Conservation (phyloP, 2,329 filamentous ascomycete species). For the Ceratocystis destructans region DNA sequence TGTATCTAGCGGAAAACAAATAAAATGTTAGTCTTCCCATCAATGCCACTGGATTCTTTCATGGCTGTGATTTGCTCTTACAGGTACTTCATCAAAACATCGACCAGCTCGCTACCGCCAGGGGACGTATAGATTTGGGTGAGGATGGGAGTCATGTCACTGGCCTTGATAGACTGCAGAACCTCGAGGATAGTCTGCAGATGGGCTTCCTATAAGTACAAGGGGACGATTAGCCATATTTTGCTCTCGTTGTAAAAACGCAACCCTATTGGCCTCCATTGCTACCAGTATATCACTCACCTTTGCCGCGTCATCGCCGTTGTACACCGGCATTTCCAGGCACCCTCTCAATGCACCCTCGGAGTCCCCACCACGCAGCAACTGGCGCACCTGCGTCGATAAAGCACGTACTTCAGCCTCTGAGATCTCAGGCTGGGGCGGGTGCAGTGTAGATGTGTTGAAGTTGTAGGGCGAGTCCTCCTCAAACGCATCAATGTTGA, state of each 20-base stretch:
- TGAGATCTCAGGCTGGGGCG: constrained; percentile 57
- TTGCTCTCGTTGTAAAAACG: background rate
- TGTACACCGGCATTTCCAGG: constrained; percentile 73
- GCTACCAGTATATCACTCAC: constrained; percentile 27
- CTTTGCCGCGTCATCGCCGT: constrained; percentile 44
- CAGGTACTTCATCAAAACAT: constrained; percentile 97
- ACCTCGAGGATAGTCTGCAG: constrained; percentile 83
- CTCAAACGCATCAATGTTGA: constrained; percentile 85
- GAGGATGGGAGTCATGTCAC: constrained; percentile 84
- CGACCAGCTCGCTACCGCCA: constrained; percentile 70
- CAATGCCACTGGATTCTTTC: background rate
- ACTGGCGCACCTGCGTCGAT: constrained; percentile 69
- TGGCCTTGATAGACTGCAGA: constrained; percentile 87
- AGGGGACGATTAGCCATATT: constrained; percentile 11
- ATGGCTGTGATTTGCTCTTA: constrained; percentile 36
- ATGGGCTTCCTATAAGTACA: constrained; percentile 55
- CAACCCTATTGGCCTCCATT: background rate
- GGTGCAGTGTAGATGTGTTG: constrained; percentile 69
- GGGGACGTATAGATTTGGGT: constrained; percentile 64
- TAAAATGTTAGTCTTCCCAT: background rate
- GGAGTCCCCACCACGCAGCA: constrained; percentile 72
- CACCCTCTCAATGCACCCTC: constrained; percentile 76
- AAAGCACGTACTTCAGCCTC: constrained; percentile 68
- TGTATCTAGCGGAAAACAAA: constrained; percentile 48
- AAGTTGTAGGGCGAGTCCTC: constrained; percentile 88